These are phyloP conservation scores for Neonectria neomacrospora DNA, from an alignment of 2,329 filamentous ascomycete species.

Conservation along the genomic window DNA sequence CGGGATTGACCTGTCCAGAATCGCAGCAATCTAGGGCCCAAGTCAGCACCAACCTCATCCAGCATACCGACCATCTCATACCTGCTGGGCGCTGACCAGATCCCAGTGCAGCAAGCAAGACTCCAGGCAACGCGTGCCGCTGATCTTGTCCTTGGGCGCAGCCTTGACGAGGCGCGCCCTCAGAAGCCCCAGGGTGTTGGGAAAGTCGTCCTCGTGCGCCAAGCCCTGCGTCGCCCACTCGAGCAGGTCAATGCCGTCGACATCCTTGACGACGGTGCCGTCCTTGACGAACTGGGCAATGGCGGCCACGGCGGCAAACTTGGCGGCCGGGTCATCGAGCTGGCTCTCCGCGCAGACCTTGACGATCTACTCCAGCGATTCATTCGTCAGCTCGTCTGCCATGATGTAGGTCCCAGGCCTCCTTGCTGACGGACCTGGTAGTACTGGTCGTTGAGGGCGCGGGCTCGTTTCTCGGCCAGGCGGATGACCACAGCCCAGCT, in stretches of 20 bases:
- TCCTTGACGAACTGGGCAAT: constrained; percentile 61
- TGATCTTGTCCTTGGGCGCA: constrained; percentile 58
- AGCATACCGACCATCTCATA: constrained; percentile 40
- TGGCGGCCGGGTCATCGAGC: constrained; percentile 60
- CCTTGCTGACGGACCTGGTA: constrained; percentile 58
- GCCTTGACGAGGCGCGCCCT: constrained; percentile 64
- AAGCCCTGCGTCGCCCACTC: constrained; percentile 63
- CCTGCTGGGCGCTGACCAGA: constrained; percentile 66
- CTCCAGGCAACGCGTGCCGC: constrained; percentile 59
- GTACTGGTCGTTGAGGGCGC: constrained; percentile 63
- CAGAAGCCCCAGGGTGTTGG: constrained; percentile 61
- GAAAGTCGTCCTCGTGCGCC: constrained; percentile 53
- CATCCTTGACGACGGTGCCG: constrained; percentile 58
- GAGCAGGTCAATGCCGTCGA: constrained; percentile 63
- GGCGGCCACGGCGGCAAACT: constrained; percentile 56
- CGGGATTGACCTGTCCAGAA: constrained; percentile 62
- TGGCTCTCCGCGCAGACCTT: constrained; percentile 64
- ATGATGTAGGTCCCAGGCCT: background rate
- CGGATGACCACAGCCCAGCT: constrained; percentile 64
- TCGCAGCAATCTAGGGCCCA: constrained; percentile 61
- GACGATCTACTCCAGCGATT: constrained; percentile 51
- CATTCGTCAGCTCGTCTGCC: constrained; percentile 18
- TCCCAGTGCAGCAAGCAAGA: constrained; percentile 67
- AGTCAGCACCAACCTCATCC: constrained; percentile 16
- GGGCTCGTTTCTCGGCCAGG: constrained; percentile 63